Percentiles rank a stretch among this genome's conserved stretches.
Conservation (phyloP, 2,329 filamentous ascomycete species). For the Trichophaea hybrida region DNA sequence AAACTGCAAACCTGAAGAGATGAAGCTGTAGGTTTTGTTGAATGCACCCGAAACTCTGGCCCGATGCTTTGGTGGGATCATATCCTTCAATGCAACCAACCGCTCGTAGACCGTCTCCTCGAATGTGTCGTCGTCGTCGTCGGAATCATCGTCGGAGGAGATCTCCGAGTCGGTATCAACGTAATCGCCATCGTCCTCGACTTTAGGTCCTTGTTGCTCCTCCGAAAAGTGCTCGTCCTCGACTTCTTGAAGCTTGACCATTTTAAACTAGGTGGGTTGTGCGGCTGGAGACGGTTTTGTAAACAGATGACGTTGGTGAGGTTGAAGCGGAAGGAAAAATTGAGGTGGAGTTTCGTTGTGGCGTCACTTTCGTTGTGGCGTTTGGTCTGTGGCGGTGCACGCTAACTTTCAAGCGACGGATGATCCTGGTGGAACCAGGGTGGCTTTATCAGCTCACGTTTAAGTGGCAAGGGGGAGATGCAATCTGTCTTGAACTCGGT, state of each 20-base stretch:
- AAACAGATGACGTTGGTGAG: background rate
- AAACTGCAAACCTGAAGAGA: constrained; percentile 50
- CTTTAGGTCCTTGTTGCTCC: constrained; percentile 9
- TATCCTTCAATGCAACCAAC: constrained; percentile 22
- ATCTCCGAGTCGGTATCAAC: constrained; percentile 30
- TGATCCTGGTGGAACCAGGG: too few species aligned
- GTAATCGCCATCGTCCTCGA: constrained; percentile 17
- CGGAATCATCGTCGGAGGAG: constrained; percentile 37
- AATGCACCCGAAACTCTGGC: constrained; percentile 15
- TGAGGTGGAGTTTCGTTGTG: constrained; percentile 28
- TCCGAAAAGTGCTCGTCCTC: constrained; percentile 24
- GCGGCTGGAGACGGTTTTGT: background rate
- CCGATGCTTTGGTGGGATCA: constrained; percentile 23
- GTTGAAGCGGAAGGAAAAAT: background rate
- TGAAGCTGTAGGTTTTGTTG: constrained; percentile 41
- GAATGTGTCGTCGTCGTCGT: constrained; percentile 44
- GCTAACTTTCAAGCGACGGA: too few species aligned
- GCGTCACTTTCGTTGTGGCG: too few species aligned
- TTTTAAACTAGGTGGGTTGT: constrained; percentile 7
- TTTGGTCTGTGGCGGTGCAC: too few species aligned
- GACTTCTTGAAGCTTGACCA: constrained; percentile 24
- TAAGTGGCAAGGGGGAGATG: too few species aligned
- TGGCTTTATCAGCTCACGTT: too few species aligned
- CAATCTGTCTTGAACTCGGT: too few species aligned
- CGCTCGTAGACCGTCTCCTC: constrained; percentile 31